Percentiles rank a stretch among this genome's conserved stretches.
Evolutionary conservation across 1,139 yeast genomes (phyloP).

Genomic region (Meyerozyma smithsonii): DNA sequence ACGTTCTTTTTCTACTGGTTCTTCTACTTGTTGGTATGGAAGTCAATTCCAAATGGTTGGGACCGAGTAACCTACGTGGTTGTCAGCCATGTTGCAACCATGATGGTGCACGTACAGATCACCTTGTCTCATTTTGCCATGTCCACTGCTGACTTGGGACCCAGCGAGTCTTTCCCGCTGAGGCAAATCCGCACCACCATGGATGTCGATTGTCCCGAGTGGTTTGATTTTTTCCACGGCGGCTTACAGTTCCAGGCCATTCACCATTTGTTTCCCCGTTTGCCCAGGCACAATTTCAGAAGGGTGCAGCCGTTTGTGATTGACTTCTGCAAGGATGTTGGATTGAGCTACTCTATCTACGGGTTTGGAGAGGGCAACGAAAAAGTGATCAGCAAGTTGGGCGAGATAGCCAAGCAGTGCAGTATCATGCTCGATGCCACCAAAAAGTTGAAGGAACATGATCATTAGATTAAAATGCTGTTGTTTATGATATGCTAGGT

Average conservation of each 20-base stretch:
- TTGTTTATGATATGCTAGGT: slow-evolving; percentile 2
- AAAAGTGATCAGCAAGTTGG: slow-evolving; percentile 63
- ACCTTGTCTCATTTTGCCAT: slow-evolving; percentile 88
- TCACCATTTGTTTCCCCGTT: slow-evolving; percentile 84
- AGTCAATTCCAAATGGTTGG: slow-evolving; percentile 46
- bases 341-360: slow-evolving; percentile 75
- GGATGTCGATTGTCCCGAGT: slow-evolving; percentile 93
- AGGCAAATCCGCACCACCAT: slow-evolving; percentile 85
- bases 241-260: slow-evolving; percentile 90
- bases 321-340: slow-evolving; percentile 72
- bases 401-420: slow-evolving; percentile 78
- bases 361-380: slow-evolving; percentile 79
- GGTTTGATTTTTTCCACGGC: slow-evolving; percentile 90
- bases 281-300: slow-evolving; percentile 85
- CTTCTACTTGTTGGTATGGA: slow-evolving; percentile 58
- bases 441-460: slow-evolving; percentile 37
- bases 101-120: slow-evolving; percentile 90
- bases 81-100: slow-evolving; percentile 75
- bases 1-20: slow-evolving; percentile 72
- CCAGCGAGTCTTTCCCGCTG: slow-evolving; percentile 74
- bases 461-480: slow-evolving; percentile 8
- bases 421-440: slow-evolving; percentile 66
- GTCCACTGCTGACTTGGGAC: slow-evolving; percentile 85
- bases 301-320: slow-evolving; percentile 67
- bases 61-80: slow-evolving; percentile 55